Evolutionary conservation across 1,284 basidiomycete species (phyloP).

Genomic region (Caloboletus inedulis): DNA sequence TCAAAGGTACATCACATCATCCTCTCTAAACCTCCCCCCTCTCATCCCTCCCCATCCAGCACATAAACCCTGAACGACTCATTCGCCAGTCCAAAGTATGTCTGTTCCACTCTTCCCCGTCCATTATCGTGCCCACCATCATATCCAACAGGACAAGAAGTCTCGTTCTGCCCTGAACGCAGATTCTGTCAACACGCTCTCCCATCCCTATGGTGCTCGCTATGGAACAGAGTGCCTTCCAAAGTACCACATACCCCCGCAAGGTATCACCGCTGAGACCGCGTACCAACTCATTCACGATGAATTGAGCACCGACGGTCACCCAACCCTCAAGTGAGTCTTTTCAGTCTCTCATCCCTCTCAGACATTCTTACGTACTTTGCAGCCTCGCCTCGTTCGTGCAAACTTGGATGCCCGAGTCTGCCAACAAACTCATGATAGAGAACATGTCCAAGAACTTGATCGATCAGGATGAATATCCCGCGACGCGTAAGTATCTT

Average conservation of each 20-base stretch:
- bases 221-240: slow-evolving; percentile 64
- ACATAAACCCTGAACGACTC: slow-evolving; percentile 61
- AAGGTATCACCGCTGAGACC: slow-evolving; percentile 54
- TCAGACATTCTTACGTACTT: slow-evolving; percentile 46
- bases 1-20: slow-evolving; percentile 41
- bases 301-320: slow-evolving; percentile 74
- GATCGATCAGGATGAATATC: slow-evolving; percentile 92
- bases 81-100: slow-evolving; percentile 52
- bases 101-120: not conserved
- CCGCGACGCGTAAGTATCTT: slow-evolving; percentile 61
- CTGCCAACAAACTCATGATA: slow-evolving; percentile 68
- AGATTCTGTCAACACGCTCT: slow-evolving; percentile 32
- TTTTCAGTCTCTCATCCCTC: not conserved
- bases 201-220: slow-evolving; percentile 58
- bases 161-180: slow-evolving; percentile 35
- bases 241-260: slow-evolving; percentile 63
- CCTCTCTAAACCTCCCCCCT: not conserved
- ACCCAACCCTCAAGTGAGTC: slow-evolving; percentile 43
- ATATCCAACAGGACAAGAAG: slow-evolving; percentile 45
- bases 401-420: slow-evolving; percentile 63
- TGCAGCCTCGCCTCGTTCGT: slow-evolving; percentile 86
- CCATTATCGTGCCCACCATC: not conserved
- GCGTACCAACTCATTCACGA: slow-evolving; percentile 85
- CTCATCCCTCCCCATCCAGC: slow-evolving; percentile 39
- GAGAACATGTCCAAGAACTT: slow-evolving; percentile 90